Evolutionary conservation across 371 early-diverging fungal species (phyloP).

Genomic region (Nosema muscidifuracis): DNA sequence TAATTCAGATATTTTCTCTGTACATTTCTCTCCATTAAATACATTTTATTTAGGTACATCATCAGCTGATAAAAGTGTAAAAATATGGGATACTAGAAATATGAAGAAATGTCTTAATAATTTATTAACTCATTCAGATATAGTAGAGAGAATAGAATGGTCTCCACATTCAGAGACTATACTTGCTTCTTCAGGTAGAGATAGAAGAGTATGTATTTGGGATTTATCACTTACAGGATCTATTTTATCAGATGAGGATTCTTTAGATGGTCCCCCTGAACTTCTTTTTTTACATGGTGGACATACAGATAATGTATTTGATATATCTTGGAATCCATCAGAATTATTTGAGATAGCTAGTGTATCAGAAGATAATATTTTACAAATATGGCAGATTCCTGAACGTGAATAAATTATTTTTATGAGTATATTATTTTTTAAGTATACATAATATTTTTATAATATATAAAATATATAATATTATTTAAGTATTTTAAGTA

Average conservation of each 20-base stretch:
- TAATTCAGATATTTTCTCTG: constrained; percentile 77
- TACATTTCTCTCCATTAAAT: constrained; percentile 77
- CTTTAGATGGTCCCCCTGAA: constrained; percentile 91
- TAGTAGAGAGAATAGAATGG: constrained; percentile 83
- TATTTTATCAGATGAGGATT: constrained; percentile 80
- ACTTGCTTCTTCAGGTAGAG: constrained; percentile 78
- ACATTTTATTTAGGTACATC: constrained; percentile 83
- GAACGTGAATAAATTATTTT: constrained; percentile 28
- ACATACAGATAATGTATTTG: constrained; percentile 86
- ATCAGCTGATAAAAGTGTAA: constrained; percentile 81
- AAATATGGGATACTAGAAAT: constrained; percentile 89
- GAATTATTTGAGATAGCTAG: constrained; percentile 85
- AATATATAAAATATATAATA: no score
- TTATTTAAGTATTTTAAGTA: no score
- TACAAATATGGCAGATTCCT: constrained; percentile 79
- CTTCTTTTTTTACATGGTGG: constrained; percentile 94
- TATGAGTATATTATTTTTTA: no score
- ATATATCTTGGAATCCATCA: constrained; percentile 87
- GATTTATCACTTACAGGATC: constrained; percentile 82
- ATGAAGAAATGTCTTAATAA: constrained; percentile 71
- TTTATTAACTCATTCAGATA: constrained; percentile 78
- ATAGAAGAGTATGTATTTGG: constrained; percentile 87
- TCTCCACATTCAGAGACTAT: constrained; percentile 79
- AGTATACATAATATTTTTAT: no score
- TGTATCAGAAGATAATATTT: constrained; percentile 85